Base-by-base conservation (phyloP, 352 stramenopile species). In the Phytophthora tentaculata region DNA sequence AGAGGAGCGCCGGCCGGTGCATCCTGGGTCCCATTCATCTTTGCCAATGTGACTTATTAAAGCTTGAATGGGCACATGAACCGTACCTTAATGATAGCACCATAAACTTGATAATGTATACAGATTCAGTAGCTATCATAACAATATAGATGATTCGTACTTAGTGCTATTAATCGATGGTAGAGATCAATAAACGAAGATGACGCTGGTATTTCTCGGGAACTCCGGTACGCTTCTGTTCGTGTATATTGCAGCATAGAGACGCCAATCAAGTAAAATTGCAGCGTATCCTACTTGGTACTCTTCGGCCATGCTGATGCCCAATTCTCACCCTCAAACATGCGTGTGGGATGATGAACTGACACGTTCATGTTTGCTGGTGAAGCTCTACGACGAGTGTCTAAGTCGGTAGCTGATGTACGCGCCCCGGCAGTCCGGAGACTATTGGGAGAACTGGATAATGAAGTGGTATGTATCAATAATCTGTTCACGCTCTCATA, bases 171-270 rank as follows among this genome's bases (percentile, higher is more conserved):
- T 49, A 14, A n/a, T 48, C 26, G 55, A 28, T 44, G 20, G 22
- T 14, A n/a, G 22, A 17, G 17, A 41, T 13, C 29, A 39, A 62
- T 37, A 9, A 32, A 19, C 24, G 8, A 65, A 56, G 49, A 74
- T 88, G 69, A 74, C 82, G 79, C 77, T 92, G 35, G 83, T 92
- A 41, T 90, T 91, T 56, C 81, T 92, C 22, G 84, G 84, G 24
- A 92, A 91, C 62, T 76, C 83, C 22, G 83, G 84, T 91, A 63
- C 71, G 75, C 63, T 5, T 10, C 28, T 39, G 24, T 26, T 32
- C 65, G 50, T 14, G 2, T 58, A 22, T 56, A 56, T 29, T 51
- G 29, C 10, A 61, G 54, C 28, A 17, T 44, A 9, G 0, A 55
- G n/a, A 5, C 37, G 16, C 45, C 44, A 2, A 5, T 59, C 43